Evolutionary conservation across 1,284 basidiomycete species (phyloP), one percentile per base, ranked within the genome.

Genomic region (Pseudozyma sp.): DNA sequence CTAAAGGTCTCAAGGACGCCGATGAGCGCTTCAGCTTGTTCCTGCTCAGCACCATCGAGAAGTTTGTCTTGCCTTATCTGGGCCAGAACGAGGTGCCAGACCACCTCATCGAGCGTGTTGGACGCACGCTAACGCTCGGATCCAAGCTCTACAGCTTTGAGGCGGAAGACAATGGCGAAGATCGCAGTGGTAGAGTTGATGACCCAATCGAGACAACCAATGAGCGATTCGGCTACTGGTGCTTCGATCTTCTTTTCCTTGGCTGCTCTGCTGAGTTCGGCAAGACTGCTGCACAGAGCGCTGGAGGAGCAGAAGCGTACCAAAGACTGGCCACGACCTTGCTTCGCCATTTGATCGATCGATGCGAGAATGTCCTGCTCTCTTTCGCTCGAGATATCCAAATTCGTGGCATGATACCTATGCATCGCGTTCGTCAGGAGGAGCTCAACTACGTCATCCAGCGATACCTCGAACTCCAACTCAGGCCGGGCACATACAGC

Each of bases 171-270:
- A 6, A 5, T 36, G 14, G 64, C 38, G 62, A 63, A 10, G 61
- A 49, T 18, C 50, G 59, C 35, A 55, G 63, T 36, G 69, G 9
- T 76, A 87, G 47, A 31, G 61, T 61, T 2, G 68, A 70, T 18
- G 68, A 70, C 13, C 64, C 74, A 1, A 16, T 48, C 0, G 57
- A 86, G 86, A 31, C 88, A 89, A 90, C 91, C 0, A 88, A 92
- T 51, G 95, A 98, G 85, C 87, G 92, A 10, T 94, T 95, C 81
- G 91, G 92, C 9, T 97, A 94, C 86, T 97, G 95, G 94, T 94
- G 93, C 77, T 92, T 97, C 69, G 94, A 97, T 79, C 86, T 96
- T 25, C 85, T 98, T 16, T 94, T 97, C 84, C 84, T 92, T 70
- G 88, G 92, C 25, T 94, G 92, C 78, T 91, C 91, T 0, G 87